These are phyloP conservation scores for Serendipita sp. DNA, from an alignment of 1,284 basidiomycete genomes.

Conservation along the genomic window DNA sequence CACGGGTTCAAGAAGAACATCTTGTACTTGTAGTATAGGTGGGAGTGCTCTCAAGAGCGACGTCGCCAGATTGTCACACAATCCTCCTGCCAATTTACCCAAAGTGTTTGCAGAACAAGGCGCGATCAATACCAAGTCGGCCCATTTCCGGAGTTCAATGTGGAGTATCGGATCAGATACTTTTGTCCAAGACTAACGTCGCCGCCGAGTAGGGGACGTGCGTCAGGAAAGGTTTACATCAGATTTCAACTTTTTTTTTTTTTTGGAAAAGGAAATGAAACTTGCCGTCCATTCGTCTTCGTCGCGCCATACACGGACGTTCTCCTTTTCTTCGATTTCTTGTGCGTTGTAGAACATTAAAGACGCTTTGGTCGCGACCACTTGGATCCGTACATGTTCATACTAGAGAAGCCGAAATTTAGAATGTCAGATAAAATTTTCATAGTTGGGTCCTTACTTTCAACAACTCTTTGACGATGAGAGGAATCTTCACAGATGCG, in stretches of 20 bases:
- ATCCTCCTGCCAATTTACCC: constrained; percentile 77
- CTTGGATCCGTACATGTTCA: constrained; percentile 61
- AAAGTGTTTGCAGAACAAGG: constrained; percentile 94
- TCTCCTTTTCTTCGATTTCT: constrained; percentile 27
- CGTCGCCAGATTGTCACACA: constrained; percentile 80
- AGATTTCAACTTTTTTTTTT: no score
- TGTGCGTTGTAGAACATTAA: constrained; percentile 56
- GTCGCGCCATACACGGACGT: constrained; percentile 73
- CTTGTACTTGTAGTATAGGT: neutral
- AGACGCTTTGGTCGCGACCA: constrained; percentile 69
- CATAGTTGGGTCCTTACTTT: constrained; percentile 35
- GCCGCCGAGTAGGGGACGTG: no score
- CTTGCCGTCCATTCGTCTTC: constrained; percentile 77
- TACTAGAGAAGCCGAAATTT: constrained; percentile 31
- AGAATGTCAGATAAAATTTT: neutral
- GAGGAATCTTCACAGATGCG: constrained; percentile 82
- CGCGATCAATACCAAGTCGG: constrained; percentile 84
- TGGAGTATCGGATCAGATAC: constrained; percentile 90
- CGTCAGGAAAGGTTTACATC: no score
- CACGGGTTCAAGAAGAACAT: neutral
- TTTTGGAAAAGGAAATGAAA: constrained; percentile 23
- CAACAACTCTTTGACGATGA: constrained; percentile 70
- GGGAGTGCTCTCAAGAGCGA: neutral
- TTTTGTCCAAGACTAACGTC: constrained; percentile 36
- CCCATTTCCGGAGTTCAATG: constrained; percentile 93